Conservation (phyloP, 352 stramenopile genomes). For the Phytophthora tubulina region DNA sequence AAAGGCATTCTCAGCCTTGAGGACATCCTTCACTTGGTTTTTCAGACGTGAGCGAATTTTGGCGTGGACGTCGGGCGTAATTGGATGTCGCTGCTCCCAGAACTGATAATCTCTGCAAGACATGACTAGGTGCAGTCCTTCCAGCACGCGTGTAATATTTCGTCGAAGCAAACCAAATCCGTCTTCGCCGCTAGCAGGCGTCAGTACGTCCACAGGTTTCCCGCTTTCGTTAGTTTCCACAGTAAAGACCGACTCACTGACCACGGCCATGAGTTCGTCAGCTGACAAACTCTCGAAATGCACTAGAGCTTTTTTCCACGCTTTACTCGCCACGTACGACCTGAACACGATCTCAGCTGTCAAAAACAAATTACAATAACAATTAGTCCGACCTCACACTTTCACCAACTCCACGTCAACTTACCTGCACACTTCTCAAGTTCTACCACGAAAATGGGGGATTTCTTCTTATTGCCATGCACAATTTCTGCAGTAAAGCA, state of each 20-base stretch:
- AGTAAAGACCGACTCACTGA: conserved; percentile 36
- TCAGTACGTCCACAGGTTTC: conserved; percentile 52
- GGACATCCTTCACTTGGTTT: conserved; percentile 63
- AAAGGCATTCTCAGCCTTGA: conserved; percentile 39
- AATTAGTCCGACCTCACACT: conserved; percentile 5
- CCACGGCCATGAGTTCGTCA: conserved; percentile 55
- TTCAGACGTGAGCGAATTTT: conserved; percentile 67
- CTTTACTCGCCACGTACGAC: conserved; percentile 80
- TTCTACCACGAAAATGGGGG: conserved; percentile 81
- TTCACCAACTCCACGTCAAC: not conserved
- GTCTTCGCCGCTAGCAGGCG: conserved; percentile 69
- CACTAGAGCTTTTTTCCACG: conserved; percentile 83
- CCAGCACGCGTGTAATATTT: conserved; percentile 75
- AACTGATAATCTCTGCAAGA: conserved; percentile 83
- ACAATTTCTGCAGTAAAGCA: conserved; percentile 62
- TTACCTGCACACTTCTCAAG: conserved; percentile 65
- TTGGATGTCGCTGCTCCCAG: conserved; percentile 83
- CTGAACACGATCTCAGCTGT: conserved; percentile 75
- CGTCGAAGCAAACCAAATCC: conserved; percentile 83
- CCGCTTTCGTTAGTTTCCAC: conserved; percentile 30
- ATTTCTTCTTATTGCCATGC: conserved; percentile 82
- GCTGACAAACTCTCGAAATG: conserved; percentile 73
- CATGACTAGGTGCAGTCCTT: conserved; percentile 74
- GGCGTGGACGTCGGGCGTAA: conserved; percentile 64
- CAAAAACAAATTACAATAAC: conserved; percentile 1